Base-by-base conservation (phyloP, 345 rosid genomes). In the Syzygium aqueum region DNA sequence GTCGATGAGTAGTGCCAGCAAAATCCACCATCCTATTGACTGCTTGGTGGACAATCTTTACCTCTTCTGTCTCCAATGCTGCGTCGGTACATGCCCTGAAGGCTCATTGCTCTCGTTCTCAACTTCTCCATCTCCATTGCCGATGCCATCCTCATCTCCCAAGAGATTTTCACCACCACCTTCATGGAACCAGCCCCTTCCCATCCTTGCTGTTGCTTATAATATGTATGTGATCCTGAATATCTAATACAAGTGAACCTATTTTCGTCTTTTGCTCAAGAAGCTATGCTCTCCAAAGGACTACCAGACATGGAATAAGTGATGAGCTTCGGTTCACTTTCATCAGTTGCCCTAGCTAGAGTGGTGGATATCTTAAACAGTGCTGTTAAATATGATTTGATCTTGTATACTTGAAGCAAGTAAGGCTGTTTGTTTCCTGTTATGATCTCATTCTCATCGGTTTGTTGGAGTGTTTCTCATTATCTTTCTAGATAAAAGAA, bases 41-140 rank as follows among this genome's bases (percentile, higher is more conserved):
- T 59, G 30, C 65, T 5, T 0, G 65, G 30, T 11, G 65, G 0
- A 11, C 15, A 25, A 9, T 0, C 12, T 27, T 59, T 3, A 1
- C 30, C 65, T 27, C 0, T 0, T 0, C 0, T 63, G 77, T 14
- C 0, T 0, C 21, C 5, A 3, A 14, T 63, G 19, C 77, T 28
- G 40, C 21, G 1, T 0, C 40, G 40, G 77, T 14, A 0, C 11
- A n/a, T 9, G 77, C 77, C 40, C 77, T 63, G 5, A 0, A 15
- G 77, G 5, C 40, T 63, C 19, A 3, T n/a, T 0, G 9, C 37
- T 61, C 37, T 63, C 21, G 77, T 15, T 63, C 77, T 15, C 77
- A 9, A 0, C 77, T 14, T 63, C 22, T 28, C 77, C 77, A 2
- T 65, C 77, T 65, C 77, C 40, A 10, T 16, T 28, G 40, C 40